A percentile compares a stretch with the other conserved stretches of the same genome.
These are phyloP conservation scores for Arachnomyces sp. DNA, from an alignment of 2,329 filamentous ascomycete species.

Conservation along the genomic window DNA sequence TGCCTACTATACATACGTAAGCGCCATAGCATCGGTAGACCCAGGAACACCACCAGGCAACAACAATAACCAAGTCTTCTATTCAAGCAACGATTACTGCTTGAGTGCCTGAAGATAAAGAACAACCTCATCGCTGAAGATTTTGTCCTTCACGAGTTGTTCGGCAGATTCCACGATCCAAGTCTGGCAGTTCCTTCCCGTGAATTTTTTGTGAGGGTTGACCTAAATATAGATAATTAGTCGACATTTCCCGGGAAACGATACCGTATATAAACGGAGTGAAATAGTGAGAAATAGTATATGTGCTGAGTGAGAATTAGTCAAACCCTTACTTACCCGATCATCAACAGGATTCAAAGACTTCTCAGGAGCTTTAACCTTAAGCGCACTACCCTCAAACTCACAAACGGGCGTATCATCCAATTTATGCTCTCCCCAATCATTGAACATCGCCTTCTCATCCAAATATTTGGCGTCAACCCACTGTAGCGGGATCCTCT, in stretches of 20 bases:
- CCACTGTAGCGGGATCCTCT: slow-evolving; percentile 25
- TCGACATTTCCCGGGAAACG: too few relatives aligned
- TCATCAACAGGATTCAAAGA: slow-evolving; percentile 11
- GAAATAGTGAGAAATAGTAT: too few relatives aligned
- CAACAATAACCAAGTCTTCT: too few relatives aligned
- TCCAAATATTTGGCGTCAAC: slow-evolving; percentile 17
- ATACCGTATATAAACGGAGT: slow-evolving; percentile 1
- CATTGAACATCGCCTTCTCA: slow-evolving; percentile 20
- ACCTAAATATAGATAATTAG: slow-evolving; percentile 5
- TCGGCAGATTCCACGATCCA: slow-evolving; percentile 30
- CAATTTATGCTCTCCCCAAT: slow-evolving; percentile 10
- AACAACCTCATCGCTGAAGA: slow-evolving; percentile 18
- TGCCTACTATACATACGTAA: too few relatives aligned
- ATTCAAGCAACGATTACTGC: too few relatives aligned
- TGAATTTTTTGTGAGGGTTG: slow-evolving; percentile 12
- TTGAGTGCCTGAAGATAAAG: slow-evolving; percentile 19
- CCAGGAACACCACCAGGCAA: too few relatives aligned
- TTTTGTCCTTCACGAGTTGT: slow-evolving; percentile 20
- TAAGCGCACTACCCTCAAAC: slow-evolving; percentile 20
- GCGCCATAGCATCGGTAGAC: too few relatives aligned
- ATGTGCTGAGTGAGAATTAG: too few relatives aligned
- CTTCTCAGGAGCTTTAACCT: not conserved
- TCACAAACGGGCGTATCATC: slow-evolving; percentile 18
- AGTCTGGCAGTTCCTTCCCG: slow-evolving; percentile 28
- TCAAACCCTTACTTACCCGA: slow-evolving; percentile 1